Evolutionary conservation across 306 rosid species (phyloP).

Genomic region (Cajanus cajan): DNA sequence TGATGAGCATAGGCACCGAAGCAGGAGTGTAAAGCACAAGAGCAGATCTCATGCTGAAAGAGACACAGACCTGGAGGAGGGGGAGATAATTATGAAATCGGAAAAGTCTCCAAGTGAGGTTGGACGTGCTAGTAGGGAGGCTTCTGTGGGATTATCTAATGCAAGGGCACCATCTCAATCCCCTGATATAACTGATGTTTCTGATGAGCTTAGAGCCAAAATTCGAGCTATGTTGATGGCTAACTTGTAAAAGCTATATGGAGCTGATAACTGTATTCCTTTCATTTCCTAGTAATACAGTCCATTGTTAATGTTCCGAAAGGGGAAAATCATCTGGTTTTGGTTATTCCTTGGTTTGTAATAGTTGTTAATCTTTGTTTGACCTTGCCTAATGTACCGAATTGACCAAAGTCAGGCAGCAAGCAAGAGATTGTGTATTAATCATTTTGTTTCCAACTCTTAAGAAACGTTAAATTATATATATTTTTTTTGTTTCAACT

Average conservation of each 20-base stretch:
- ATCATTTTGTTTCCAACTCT: no score
- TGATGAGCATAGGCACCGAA: slow-evolving; percentile 40
- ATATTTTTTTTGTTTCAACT: no score
- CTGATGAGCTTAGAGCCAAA: slow-evolving; percentile 88
- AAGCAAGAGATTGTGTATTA: no score
- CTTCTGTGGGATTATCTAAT: slow-evolving; percentile 47
- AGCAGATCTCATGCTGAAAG: slow-evolving; percentile 37
- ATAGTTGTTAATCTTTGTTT: not conserved
- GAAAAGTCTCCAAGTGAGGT: slow-evolving; percentile 46
- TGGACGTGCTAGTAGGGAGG: slow-evolving; percentile 53
- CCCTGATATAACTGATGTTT: slow-evolving; percentile 49
- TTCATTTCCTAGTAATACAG: not conserved
- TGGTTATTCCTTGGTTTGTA: not conserved
- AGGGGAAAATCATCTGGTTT: no score
- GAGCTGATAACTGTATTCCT: not conserved
- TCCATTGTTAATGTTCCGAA: not conserved
- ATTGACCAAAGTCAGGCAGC: no score
- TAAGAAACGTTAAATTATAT: no score
- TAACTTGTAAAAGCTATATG: slow-evolving; percentile 41
- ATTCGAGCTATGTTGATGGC: slow-evolving; percentile 83
- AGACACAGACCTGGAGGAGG: slow-evolving; percentile 60
- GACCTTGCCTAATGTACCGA: no score
- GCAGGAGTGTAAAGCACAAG: slow-evolving; percentile 33
- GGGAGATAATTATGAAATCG: slow-evolving; percentile 57
- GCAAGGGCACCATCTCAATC: slow-evolving; percentile 53